Base-by-base conservation (phyloP, 2,329 filamentous ascomycete genomes). In the Zymoseptoria ardabiliae region DNA sequence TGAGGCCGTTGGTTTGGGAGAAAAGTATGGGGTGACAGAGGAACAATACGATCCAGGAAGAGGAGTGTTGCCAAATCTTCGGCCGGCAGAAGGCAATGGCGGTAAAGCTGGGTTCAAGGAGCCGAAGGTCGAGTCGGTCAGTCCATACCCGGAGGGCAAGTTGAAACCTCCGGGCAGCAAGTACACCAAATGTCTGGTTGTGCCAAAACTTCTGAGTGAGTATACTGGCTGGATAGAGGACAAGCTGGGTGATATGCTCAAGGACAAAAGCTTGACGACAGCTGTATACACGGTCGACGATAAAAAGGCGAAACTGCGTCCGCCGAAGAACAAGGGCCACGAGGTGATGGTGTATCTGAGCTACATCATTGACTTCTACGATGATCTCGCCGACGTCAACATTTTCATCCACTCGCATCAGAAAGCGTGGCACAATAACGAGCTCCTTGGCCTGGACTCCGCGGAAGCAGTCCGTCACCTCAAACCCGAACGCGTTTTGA, bases 341-440 rank as follows among this genome's bases (percentile, higher is more conserved):
- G 85, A 87, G 71, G 83, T 82, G 35, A 81, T 84, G 73, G 79
- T 84, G 7, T 86, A 87, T 68, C 76, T 85, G 45, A 81, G 78
- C 48, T 86, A 84, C 71, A 79, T 87, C 66, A 79, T 85, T 66
- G 82, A 85, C 68, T 78, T 82, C 69, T 87, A 87, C 72, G 77
- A 86, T 62, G 66, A 75, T 3, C 77, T 87, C 3, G 79, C 82
- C 2, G 82, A 85, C 57, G 77, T 85, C 61, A 76, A 77, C 30
- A 79, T 87, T 63, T 85, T 88, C 72, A 80, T 84, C 71, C 85
- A 87, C 68, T 78, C 82, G 20, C 81, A 86, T 63, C 80, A 83
- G 50, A 73, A 73, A 30, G 75, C 81, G 53, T 85, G 82, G 82
- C 82, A 85, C 68, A 83, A 83, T 66, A 81, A 84, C 63, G 78